Evolutionary conservation across 176 grass and related monocot genomes (phyloP), one percentile per base, ranked within the genome.

Genomic region (Panicum miliaceum): DNA sequence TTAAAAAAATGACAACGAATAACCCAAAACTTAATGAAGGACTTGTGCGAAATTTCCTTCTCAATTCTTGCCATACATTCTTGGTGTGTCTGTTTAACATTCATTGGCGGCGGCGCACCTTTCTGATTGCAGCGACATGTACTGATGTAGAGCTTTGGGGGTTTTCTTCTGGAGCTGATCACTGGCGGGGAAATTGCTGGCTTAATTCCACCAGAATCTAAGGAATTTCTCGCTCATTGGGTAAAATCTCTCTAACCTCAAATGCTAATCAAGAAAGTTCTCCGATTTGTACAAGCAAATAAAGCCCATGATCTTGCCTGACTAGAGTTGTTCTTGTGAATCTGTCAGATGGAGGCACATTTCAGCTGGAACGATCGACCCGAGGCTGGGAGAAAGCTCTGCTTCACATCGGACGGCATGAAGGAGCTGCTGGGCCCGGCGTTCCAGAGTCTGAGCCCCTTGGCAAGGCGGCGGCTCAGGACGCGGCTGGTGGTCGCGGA

Each of bases 391-490:
- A 12, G 88, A 76, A 32, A 93, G 90, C 89, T n/a, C n/a, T n/a
- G n/a, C n/a, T 98, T 90, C 82, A 98, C 93, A 0, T 93, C 91
- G 40, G 93, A 98, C 82, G 87, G 96, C 19, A 98, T 98, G 92
- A 84, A 82, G 75, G 91, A 93, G 40, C 81, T 95, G 15, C 83
- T 92, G 10, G 73, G 48, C 22, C 54, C 95, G 47, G 86, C 89
- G 5, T 87, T 89, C 63, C 85, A 76, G 64, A 95, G 96, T 87
- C 71, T 98, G 72, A 92, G 86, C 77, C 20, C 89, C 7, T 88
- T 79, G 57, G 89, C 75, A 37, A 88, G 87, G 73, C 75, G 83
- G 67, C 89, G 93, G 22, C 96, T 91, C 2, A 93, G 42, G 88
- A 95, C 95, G 96, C 73, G 79, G 62, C 68, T 84, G 54, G 81